These are phyloP conservation scores for Dillenia suffruticosa DNA, from an alignment of 164 flowering plant species.

Conservation along the genomic window DNA sequence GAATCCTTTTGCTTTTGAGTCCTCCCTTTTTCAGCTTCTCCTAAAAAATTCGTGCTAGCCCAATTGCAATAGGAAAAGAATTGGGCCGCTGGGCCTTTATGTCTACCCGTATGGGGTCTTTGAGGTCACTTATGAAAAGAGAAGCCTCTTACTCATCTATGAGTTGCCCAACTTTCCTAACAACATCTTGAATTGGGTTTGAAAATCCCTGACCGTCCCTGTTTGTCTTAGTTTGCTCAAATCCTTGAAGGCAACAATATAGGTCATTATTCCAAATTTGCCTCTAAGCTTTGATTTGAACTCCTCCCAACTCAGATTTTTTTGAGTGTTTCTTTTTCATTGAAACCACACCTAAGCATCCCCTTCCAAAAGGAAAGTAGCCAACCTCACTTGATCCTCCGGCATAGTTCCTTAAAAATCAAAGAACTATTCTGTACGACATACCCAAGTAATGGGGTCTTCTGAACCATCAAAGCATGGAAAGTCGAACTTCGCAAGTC, in stretches of 20 bases:
- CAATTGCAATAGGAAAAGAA: background rate
- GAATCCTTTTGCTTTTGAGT: no score
- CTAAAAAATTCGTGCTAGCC: background rate
- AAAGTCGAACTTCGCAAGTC: no score
- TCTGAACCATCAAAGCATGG: no score
- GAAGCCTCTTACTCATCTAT: background rate
- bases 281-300: background rate
- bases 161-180: background rate
- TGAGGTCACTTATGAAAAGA: background rate
- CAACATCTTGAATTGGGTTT: background rate
- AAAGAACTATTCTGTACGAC: conserved; percentile 1
- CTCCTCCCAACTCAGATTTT: background rate
- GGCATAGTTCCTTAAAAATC: background rate
- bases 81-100: background rate
- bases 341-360: conserved; percentile 3
- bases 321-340: background rate
- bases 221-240: background rate
- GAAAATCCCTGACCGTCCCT: background rate
- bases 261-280: background rate
- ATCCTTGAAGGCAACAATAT: background rate
- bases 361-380: background rate
- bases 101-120: background rate
- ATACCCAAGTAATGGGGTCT: background rate
- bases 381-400: background rate
- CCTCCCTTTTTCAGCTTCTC: background rate